Evolutionary conservation across 345 rosid species (phyloP).

Genomic region (Citrus trifoliata): DNA sequence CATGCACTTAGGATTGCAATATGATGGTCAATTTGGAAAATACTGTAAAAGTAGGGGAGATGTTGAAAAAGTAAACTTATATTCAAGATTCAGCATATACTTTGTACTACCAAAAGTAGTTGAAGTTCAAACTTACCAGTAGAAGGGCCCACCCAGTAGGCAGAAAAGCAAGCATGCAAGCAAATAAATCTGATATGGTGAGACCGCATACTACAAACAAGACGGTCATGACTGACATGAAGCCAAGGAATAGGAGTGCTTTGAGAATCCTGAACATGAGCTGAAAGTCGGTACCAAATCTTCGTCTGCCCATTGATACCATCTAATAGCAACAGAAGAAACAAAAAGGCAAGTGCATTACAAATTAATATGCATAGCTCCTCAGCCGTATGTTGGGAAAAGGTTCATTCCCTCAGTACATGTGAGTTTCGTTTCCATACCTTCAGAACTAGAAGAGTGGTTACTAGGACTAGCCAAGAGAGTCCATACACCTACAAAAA

Average conservation of each 20-base stretch:
- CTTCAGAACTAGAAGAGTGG: slow-evolving; percentile 72
- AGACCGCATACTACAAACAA: slow-evolving; percentile 68
- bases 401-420: background rate
- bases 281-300: slow-evolving; percentile 75
- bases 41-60: background rate
- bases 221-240: slow-evolving; percentile 85
- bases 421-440: slow-evolving; percentile 30
- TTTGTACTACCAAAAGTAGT: background rate
- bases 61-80: background rate
- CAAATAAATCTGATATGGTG: slow-evolving; percentile 67
- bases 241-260: slow-evolving; percentile 86
- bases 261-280: slow-evolving; percentile 96
- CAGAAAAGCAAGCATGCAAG: slow-evolving; percentile 78
- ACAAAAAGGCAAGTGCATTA: background rate
- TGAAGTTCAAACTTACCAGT: slow-evolving; percentile 55
- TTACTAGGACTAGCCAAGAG: slow-evolving; percentile 76
- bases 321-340: slow-evolving; percentile 39
- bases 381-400: background rate
- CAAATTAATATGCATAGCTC: slow-evolving; percentile 1
- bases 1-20: background rate
- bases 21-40: background rate
- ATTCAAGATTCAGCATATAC: background rate
- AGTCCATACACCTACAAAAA: slow-evolving; percentile 72
- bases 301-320: slow-evolving; percentile 90
- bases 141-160: slow-evolving; percentile 92